These are phyloP conservation scores for Lizanozyma gosingica DNA, from an alignment of 1,139 yeast genomes.

Conservation along the genomic window DNA sequence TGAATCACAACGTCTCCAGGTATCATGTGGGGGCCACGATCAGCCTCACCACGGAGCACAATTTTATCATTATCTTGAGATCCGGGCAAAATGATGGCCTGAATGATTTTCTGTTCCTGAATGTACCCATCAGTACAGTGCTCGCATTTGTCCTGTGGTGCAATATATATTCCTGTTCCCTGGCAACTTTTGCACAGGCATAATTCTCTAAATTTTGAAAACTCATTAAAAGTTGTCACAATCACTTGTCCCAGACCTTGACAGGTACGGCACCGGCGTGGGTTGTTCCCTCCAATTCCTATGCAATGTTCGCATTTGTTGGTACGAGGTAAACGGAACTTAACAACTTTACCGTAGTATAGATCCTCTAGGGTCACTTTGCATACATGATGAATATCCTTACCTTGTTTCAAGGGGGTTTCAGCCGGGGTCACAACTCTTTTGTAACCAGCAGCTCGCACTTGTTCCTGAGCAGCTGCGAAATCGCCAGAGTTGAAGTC, in stretches of 20 bases:
- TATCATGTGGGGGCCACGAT: conserved; percentile 47
- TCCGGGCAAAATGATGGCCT: conserved; percentile 46
- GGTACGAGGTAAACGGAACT: conserved; percentile 31
- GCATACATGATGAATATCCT: conserved; percentile 35
- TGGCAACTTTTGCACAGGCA: conserved; percentile 26
- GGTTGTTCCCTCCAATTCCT: conserved; percentile 32
- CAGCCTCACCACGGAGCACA: conserved; percentile 49
- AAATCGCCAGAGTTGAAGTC: conserved; percentile 1
- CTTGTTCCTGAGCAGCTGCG: conserved; percentile 5
- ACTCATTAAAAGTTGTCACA: conserved; percentile 22
- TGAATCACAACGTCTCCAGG: conserved; percentile 63
- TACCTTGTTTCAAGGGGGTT: conserved; percentile 12
- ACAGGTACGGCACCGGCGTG: conserved; percentile 26
- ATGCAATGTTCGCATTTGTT: conserved; percentile 25
- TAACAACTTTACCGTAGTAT: conserved; percentile 30
- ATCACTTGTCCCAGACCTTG: conserved; percentile 30
- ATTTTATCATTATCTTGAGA: conserved; percentile 41
- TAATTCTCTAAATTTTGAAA: conserved; percentile 25
- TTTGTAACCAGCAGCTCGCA: conserved; percentile 8
- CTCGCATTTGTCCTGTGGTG: conserved; percentile 18
- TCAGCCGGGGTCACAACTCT: background rate
- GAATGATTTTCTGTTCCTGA: conserved; percentile 41
- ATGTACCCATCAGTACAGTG: conserved; percentile 27
- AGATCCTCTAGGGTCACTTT: conserved; percentile 28
- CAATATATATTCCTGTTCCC: conserved; percentile 25